A percentile compares a stretch with the other conserved stretches of the same genome.
Conservation (phyloP, 1,284 basidiomycete genomes). For the Butyriboletus appendiculatus region DNA sequence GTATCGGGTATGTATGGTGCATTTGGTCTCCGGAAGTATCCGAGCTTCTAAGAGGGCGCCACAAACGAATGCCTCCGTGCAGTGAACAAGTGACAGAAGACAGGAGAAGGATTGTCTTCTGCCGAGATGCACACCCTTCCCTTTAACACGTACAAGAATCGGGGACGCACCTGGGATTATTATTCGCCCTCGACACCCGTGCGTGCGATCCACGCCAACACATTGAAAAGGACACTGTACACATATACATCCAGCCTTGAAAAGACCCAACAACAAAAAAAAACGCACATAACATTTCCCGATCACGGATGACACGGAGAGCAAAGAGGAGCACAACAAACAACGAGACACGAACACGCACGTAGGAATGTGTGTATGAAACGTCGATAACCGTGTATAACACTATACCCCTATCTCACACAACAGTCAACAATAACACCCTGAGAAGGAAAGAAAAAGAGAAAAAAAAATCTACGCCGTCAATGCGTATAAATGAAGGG, state of each 20-base stretch:
- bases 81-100: background rate
- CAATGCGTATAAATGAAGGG: background rate
- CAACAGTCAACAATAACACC: slow-evolving; percentile 13
- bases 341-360: slow-evolving; percentile 1
- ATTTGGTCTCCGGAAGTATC: background rate
- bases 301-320: background rate
- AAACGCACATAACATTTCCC: slow-evolving; percentile 6
- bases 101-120: background rate
- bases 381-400: slow-evolving; percentile 6
- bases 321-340: slow-evolving; percentile 5
- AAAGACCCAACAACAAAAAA: background rate
- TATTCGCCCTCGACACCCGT: background rate
- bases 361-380: slow-evolving; percentile 4
- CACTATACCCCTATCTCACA: slow-evolving; percentile 21
- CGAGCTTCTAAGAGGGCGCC: background rate
- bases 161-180: background rate
- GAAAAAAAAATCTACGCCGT: slow-evolving; percentile 14
- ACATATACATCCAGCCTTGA: background rate
- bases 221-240: background rate
- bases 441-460: background rate
- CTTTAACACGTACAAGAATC: background rate
- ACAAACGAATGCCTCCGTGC: background rate
- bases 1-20: background rate
- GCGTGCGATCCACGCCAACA: background rate
- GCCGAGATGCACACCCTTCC: background rate